Percentiles rank a stretch among this genome's conserved stretches.
Evolutionary conservation across 495 filamentous ascomycete genomes (phyloP).

Genomic region (Neurospora terricola): DNA sequence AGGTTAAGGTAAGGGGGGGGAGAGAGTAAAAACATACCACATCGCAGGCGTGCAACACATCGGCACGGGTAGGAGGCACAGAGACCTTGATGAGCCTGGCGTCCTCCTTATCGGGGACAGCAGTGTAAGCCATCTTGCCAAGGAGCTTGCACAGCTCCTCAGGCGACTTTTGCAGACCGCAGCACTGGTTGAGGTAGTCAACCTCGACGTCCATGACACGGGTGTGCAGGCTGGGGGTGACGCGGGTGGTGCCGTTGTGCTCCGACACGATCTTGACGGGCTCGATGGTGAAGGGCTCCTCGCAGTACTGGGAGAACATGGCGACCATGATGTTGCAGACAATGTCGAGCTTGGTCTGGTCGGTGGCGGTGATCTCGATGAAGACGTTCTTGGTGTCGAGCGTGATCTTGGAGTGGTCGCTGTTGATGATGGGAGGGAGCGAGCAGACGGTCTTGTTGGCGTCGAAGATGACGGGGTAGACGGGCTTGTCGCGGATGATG

Average conservation of each 20-base stretch:
- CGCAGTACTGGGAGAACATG: constrained; percentile 93
- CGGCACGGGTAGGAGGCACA: constrained; percentile 81
- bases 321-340: constrained; percentile 89
- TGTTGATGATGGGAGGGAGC: constrained; percentile 94
- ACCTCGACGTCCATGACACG: constrained; percentile 72
- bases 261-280: constrained; percentile 83
- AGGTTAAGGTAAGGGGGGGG: too few species aligned
- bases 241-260: constrained; percentile 74
- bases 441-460: constrained; percentile 81
- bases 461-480: constrained; percentile 96
- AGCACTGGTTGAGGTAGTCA: constrained; percentile 86
- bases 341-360: constrained; percentile 93
- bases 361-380: constrained; percentile 95
- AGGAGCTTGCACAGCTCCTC: constrained; percentile 65
- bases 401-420: constrained; percentile 90
- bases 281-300: constrained; percentile 84
- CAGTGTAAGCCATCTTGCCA: constrained; percentile 74
- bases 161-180: constrained; percentile 64
- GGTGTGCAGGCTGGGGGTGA: constrained; percentile 68
- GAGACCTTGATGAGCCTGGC: constrained; percentile 63
- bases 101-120: constrained; percentile 55
- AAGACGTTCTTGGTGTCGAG: constrained; percentile 84
- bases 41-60: constrained; percentile 92
- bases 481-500: constrained; percentile 86
- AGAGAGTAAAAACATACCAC: too few species aligned